Evolutionary conservation across 805 yeast species (phyloP).

Genomic region (Spathaspora passalidarum): DNA sequence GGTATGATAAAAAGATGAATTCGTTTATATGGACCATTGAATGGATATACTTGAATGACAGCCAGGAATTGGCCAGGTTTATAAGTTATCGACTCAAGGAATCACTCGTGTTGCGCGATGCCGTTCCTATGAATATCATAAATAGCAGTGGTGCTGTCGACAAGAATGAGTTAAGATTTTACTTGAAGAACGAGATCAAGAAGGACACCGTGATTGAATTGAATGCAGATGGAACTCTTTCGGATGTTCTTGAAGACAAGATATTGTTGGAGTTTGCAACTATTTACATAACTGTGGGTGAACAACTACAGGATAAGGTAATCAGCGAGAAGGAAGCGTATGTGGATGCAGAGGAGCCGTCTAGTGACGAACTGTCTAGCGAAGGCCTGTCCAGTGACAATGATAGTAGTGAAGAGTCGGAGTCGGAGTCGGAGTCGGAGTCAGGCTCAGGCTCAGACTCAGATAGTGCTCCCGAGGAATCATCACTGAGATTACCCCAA

Average conservation of each 20-base stretch:
- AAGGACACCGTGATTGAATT: slow-evolving; percentile 35
- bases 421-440: slow-evolving; percentile 3
- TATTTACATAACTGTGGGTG: slow-evolving; percentile 41
- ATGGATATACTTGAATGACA: slow-evolving; percentile 49
- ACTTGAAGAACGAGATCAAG: slow-evolving; percentile 31
- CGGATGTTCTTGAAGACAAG: slow-evolving; percentile 49
- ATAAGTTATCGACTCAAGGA: slow-evolving; percentile 46
- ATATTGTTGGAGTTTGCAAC: slow-evolving; percentile 80
- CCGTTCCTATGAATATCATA: slow-evolving; percentile 40
- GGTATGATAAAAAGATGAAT: slow-evolving; percentile 62
- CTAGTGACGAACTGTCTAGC: neutral
- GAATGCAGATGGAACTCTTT: slow-evolving; percentile 33
- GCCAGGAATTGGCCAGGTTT: slow-evolving; percentile 27
- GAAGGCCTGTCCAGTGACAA: slow-evolving; percentile 8
- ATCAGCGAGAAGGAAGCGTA: slow-evolving; percentile 10
- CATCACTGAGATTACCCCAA: slow-evolving; percentile 20
- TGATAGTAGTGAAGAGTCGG: slow-evolving; percentile 13
- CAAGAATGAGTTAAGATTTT: slow-evolving; percentile 26
- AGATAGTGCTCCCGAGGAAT: slow-evolving; percentile 34
- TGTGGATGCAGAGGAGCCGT: slow-evolving; percentile 16
- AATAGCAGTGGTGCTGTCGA: slow-evolving; percentile 13
- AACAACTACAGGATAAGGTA: slow-evolving; percentile 3
- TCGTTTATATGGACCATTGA: slow-evolving; percentile 79
- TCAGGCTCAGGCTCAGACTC: slow-evolving; percentile 5
- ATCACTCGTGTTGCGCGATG: slow-evolving; percentile 25